Conservation (phyloP, 768 basidiomycete species). For the Leucocoprinus leucothites region DNA sequence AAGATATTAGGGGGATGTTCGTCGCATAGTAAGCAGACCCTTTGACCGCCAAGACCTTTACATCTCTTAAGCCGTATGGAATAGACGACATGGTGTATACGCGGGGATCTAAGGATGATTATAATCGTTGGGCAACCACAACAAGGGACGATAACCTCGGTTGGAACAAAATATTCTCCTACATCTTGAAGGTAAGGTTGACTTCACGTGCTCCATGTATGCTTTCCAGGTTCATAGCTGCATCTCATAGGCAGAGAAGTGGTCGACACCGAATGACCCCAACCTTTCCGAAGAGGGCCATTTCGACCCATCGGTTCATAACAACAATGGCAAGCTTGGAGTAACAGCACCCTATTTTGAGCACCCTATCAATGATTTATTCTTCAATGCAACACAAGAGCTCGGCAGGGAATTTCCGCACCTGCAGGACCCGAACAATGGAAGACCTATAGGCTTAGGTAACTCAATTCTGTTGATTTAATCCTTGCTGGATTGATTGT, state of each 20-base stretch:
- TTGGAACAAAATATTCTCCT: too few species aligned
- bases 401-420: slow-evolving; percentile 33
- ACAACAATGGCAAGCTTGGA: not conserved
- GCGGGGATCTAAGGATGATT: slow-evolving; percentile 8
- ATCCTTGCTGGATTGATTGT: too few species aligned
- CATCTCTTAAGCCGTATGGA: too few species aligned
- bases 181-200: not conserved
- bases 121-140: slow-evolving; percentile 3
- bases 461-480: slow-evolving; percentile 3
- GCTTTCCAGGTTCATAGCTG: not conserved
- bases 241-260: not conserved
- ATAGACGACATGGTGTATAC: slow-evolving; percentile 12
- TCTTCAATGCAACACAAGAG: slow-evolving; percentile 28
- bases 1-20: slow-evolving; percentile 30
- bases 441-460: slow-evolving; percentile 38
- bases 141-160: not conserved
- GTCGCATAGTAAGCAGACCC: slow-evolving; percentile 24
- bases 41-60: too few species aligned
- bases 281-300: not conserved
- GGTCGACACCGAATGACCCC: not conserved
- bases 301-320: not conserved
- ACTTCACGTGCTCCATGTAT: not conserved
- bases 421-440: slow-evolving; percentile 39
- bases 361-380: slow-evolving; percentile 17
- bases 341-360: not conserved